Evolutionary conservation across 2,329 filamentous ascomycete species (phyloP).

Genomic region (Cladophialophora chaetospira): DNA sequence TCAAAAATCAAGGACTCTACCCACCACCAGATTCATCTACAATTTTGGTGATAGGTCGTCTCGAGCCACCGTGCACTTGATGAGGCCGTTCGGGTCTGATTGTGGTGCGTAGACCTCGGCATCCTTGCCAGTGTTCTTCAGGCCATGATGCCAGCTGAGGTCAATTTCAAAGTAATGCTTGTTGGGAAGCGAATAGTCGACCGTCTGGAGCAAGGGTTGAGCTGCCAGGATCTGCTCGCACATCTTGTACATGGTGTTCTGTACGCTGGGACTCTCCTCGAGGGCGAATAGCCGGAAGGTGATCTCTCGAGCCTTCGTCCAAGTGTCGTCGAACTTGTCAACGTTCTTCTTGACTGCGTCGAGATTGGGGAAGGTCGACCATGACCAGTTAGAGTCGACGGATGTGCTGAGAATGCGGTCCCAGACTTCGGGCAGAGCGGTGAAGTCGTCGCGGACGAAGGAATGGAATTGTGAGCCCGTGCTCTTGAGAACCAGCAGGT

Average conservation of each 20-base stretch:
- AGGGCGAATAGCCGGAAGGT: slow-evolving; percentile 90
- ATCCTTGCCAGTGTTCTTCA: slow-evolving; percentile 93
- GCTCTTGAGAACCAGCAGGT: slow-evolving; percentile 89
- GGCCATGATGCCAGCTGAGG: slow-evolving; percentile 91
- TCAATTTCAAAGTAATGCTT: slow-evolving; percentile 99
- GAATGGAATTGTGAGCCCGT: slow-evolving; percentile 95
- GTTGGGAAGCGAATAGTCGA: slow-evolving; percentile 87
- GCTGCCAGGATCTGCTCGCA: slow-evolving; percentile 77
- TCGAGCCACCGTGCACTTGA: slow-evolving; percentile 78
- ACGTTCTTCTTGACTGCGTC: slow-evolving; percentile 66
- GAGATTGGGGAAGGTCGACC: slow-evolving; percentile 70
- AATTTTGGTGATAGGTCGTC: slow-evolving; percentile 13
- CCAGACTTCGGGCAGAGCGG: slow-evolving; percentile 85
- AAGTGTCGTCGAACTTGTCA: slow-evolving; percentile 75
- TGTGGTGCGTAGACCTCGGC: slow-evolving; percentile 96
- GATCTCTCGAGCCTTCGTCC: slow-evolving; percentile 73
- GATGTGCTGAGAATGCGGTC: slow-evolving; percentile 95
- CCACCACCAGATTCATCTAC: slow-evolving; percentile 2
- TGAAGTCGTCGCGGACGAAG: slow-evolving; percentile 91
- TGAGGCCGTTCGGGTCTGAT: slow-evolving; percentile 89
- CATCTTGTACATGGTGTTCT: slow-evolving; percentile 99
- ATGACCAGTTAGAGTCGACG: slow-evolving; percentile 83
- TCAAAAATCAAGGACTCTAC: neutral
- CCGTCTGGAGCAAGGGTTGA: slow-evolving; percentile 69
- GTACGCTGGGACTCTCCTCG: slow-evolving; percentile 89